phyloP scores from a whole-genome alignment of 129 eudicot species.

The Tanacetum coccineum region DNA sequence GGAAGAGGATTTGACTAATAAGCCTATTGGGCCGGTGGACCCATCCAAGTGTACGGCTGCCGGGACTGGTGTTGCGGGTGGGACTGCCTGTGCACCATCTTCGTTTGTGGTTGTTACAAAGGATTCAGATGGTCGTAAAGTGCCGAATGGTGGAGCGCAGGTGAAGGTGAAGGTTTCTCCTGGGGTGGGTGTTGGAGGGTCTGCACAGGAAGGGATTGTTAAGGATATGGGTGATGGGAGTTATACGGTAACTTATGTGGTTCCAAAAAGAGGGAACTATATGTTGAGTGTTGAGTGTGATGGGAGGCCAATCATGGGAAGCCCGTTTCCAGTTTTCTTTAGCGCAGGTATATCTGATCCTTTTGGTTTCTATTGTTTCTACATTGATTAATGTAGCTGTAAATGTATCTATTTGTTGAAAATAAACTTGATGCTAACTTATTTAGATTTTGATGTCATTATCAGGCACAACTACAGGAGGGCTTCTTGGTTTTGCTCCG shows the following conservation, averaged over 20 bases:
- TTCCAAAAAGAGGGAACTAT: conserved; percentile 89
- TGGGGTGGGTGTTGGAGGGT: conserved; percentile 84
- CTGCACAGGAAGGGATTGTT: conserved; percentile 87
- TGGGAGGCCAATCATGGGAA: conserved; percentile 84
- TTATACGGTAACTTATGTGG: conserved; percentile 83
- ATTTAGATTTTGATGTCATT: background rate
- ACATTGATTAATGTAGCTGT: no score
- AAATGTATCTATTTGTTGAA: background rate
- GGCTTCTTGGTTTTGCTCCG: conserved; percentile 50
- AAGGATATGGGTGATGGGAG: conserved; percentile 97
- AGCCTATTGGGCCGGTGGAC: conserved; percentile 88
- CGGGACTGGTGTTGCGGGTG: conserved; percentile 92
- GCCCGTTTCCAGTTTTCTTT: conserved; percentile 97
- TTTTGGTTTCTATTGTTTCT: background rate
- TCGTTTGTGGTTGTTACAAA: conserved; percentile 75
- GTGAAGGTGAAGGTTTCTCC: conserved; percentile 79
- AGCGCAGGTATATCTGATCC: conserved; percentile 54
- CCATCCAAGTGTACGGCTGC: conserved; percentile 95
- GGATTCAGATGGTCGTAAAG: conserved; percentile 81
- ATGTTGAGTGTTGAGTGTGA: conserved; percentile 94
- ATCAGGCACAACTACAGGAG: conserved; percentile 23
- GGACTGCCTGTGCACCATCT: conserved; percentile 78
- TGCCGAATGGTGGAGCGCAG: conserved; percentile 67
- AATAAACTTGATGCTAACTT: conserved; percentile 1
- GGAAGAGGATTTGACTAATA: conserved; percentile 54